A percentile compares a stretch with the other conserved stretches of the same genome.
These are phyloP conservation scores for Tolypocladium ophioglossoides DNA, from an alignment of 2,329 filamentous ascomycete genomes.

Conservation along the genomic window DNA sequence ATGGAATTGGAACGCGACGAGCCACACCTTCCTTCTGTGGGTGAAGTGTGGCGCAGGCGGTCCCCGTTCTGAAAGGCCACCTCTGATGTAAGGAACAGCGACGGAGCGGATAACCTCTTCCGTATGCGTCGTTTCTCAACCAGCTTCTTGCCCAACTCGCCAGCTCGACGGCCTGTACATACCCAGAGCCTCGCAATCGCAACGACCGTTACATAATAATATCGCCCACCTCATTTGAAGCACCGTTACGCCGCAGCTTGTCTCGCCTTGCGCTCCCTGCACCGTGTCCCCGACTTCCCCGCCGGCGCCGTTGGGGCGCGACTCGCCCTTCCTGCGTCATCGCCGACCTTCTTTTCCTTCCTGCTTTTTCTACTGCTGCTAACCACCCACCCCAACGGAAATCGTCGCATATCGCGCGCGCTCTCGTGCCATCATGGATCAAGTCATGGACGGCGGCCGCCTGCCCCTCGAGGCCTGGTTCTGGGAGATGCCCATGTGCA, in stretches of 20 bases:
- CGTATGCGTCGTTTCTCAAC: too few species aligned
- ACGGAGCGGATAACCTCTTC: too few species aligned
- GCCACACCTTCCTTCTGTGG: neutral
- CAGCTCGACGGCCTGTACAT: neutral
- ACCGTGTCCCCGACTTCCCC: neutral
- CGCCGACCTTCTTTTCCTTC: neutral
- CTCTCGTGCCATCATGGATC: conserved; percentile 35
- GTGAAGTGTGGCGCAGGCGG: neutral
- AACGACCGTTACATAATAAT: neutral
- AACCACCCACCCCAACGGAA: neutral
- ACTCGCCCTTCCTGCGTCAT: neutral
- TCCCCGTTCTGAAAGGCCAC: too few species aligned
- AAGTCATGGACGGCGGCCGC: conserved; percentile 48
- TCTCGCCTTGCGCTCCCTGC: neutral
- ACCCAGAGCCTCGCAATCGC: neutral
- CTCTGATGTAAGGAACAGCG: too few species aligned
- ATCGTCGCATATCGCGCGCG: neutral
- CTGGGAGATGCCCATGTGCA: conserved; percentile 96
- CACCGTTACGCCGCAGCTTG: neutral
- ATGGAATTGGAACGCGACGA: neutral
- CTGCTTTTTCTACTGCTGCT: neutral
- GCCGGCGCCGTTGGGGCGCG: neutral
- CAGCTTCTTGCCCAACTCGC: too few species aligned
- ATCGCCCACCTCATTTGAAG: neutral
- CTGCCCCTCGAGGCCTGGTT: conserved; percentile 95